Evolutionary conservation across 768 basidiomycete species (phyloP).

Genomic region (Macrolepiota dolichaula): DNA sequence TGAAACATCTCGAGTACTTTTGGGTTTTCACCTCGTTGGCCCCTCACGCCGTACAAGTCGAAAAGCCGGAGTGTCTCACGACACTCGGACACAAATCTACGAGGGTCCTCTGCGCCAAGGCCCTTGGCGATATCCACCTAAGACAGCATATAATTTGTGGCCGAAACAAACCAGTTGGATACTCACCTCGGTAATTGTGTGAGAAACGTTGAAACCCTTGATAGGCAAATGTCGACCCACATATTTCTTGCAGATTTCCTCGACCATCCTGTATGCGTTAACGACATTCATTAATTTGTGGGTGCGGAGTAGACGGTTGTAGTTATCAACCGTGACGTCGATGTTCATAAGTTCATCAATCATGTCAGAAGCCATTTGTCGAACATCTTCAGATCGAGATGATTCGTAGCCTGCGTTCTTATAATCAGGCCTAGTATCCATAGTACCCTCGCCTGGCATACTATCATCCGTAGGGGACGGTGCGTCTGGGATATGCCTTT

Average conservation of each 20-base stretch:
- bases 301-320: slow-evolving; percentile 31
- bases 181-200: slow-evolving; percentile 46
- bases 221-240: slow-evolving; percentile 40
- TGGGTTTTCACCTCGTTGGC: slow-evolving; percentile 44
- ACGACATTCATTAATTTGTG: slow-evolving; percentile 39
- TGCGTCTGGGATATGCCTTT: slow-evolving; percentile 6
- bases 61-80: slow-evolving; percentile 49
- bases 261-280: slow-evolving; percentile 50
- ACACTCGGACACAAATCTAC: slow-evolving; percentile 43
- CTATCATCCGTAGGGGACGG: slow-evolving; percentile 8
- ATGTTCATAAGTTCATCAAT: slow-evolving; percentile 13
- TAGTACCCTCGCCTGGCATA: slow-evolving; percentile 7
- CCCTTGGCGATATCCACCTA: slow-evolving; percentile 55
- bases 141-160: not conserved
- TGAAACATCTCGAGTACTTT: slow-evolving; percentile 48
- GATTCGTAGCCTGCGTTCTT: slow-evolving; percentile 23
- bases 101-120: slow-evolving; percentile 39
- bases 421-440: slow-evolving; percentile 10
- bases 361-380: slow-evolving; percentile 36
- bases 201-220: slow-evolving; percentile 19
- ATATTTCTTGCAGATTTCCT: slow-evolving; percentile 44
- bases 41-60: slow-evolving; percentile 53
- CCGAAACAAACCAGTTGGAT: not conserved
- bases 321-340: slow-evolving; percentile 6
- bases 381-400: slow-evolving; percentile 29